A percentile compares a stretch with the other conserved stretches of the same genome.
Conservation (phyloP, 1,284 basidiomycete species). For the Cutaneotrichosporon arboriforme region DNA sequence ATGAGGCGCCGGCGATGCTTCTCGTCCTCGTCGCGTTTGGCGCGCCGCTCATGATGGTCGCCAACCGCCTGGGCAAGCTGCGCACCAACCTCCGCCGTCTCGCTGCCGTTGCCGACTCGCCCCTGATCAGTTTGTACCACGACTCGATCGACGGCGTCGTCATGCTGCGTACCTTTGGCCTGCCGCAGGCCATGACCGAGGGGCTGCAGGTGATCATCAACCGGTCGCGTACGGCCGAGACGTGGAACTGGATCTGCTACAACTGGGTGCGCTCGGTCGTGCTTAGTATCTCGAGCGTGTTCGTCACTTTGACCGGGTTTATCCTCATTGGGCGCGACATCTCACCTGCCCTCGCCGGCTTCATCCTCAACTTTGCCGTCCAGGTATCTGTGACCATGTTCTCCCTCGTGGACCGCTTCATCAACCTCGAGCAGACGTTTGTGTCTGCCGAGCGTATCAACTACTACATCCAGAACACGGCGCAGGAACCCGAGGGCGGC, state of each 20-base stretch:
- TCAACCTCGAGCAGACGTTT: conserved; percentile 36
- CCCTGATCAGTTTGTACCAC: conserved; percentile 49
- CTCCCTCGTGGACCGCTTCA: conserved; percentile 29
- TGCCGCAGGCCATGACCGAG: conserved; percentile 37
- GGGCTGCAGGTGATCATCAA: conserved; percentile 37
- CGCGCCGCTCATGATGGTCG: conserved; percentile 29
- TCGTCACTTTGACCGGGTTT: conserved; percentile 44
- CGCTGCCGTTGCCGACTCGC: conserved; percentile 42
- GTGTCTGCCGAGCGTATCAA: conserved; percentile 49
- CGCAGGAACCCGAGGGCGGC: conserved; percentile 27
- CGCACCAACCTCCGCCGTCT: conserved; percentile 41
- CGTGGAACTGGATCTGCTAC: conserved; percentile 35
- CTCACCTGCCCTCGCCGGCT: conserved; percentile 48
- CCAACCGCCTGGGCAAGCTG: conserved; percentile 35
- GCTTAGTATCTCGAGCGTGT: conserved; percentile 29
- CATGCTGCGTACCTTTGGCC: conserved; percentile 48
- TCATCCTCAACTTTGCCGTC: conserved; percentile 48
- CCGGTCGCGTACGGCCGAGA: conserved; percentile 30
- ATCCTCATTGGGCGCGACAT: conserved; percentile 46
- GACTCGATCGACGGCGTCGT: conserved; percentile 49
- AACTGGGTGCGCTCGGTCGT: conserved; percentile 37
- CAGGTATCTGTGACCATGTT: conserved; percentile 38
- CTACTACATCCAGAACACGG: conserved; percentile 40
- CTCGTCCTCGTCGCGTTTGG: conserved; percentile 25
- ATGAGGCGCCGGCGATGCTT: conserved; percentile 31